These are phyloP conservation scores for Boletus calvinii DNA, from an alignment of 1,284 basidiomycete species.

Conservation along the genomic window DNA sequence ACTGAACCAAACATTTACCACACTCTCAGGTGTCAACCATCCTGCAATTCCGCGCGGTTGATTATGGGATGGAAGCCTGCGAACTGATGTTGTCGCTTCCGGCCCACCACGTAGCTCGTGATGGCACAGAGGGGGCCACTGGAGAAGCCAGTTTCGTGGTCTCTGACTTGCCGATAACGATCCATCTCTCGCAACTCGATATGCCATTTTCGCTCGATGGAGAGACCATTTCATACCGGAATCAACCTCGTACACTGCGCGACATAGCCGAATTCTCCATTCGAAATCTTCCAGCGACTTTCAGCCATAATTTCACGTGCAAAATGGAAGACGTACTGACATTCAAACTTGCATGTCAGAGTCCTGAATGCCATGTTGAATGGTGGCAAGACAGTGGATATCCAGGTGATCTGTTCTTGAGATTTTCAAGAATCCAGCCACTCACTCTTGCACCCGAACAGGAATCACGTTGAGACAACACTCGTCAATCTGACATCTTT, in stretches of 20 bases:
- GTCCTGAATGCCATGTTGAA: constrained; percentile 4
- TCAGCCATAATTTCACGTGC: constrained; percentile 8
- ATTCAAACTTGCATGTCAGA: constrained; percentile 6
- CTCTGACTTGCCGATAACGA: constrained; percentile 1
- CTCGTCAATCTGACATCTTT: too few relatives aligned
- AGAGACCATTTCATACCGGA: constrained; percentile 4
- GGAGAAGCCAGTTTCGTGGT: neutral
- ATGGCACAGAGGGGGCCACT: neutral
- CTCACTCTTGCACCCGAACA: too few relatives aligned
- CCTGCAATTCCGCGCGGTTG: constrained; percentile 5
- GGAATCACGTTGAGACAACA: too few relatives aligned
- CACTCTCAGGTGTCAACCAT: constrained; percentile 2
- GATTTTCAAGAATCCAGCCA: too few relatives aligned
- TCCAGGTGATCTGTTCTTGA: neutral
- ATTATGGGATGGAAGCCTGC: constrained; percentile 9
- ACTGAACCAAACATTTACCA: neutral
- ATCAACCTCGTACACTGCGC: constrained; percentile 1
- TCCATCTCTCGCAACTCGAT: constrained; percentile 8
- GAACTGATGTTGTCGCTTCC: constrained; percentile 7
- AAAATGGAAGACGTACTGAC: constrained; percentile 6
- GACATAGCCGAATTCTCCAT: constrained; percentile 2
- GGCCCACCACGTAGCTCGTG: neutral
- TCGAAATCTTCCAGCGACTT: neutral
- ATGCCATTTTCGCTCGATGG: neutral
- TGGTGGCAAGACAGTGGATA: constrained; percentile 5